These are phyloP conservation scores for Pythium rishiriense DNA, from an alignment of 352 stramenopile species.

Conservation along the genomic window DNA sequence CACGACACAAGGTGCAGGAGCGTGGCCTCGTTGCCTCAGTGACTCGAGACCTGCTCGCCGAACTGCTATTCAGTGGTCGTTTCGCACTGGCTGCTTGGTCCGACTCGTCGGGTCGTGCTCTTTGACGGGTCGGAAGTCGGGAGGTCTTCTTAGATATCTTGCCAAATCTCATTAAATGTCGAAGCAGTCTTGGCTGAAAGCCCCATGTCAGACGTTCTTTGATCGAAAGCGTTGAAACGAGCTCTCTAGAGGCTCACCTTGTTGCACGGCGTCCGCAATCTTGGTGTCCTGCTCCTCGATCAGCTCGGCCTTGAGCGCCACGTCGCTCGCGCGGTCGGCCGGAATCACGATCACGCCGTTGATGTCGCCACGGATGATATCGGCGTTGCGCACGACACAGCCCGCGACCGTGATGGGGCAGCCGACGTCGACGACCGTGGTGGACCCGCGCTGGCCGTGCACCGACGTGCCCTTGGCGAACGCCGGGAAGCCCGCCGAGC, in stretches of 20 bases:
- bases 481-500: conserved; percentile 60
- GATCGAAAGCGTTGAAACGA: conserved; percentile 80
- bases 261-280: conserved; percentile 73
- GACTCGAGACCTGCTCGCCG: neutral
- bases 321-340: conserved; percentile 62
- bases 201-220: conserved; percentile 59
- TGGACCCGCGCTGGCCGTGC: conserved; percentile 58
- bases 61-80: neutral
- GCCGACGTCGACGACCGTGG: conserved; percentile 69
- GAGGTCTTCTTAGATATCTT: conserved; percentile 33
- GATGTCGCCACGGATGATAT: conserved; percentile 82
- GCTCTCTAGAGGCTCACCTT: conserved; percentile 73
- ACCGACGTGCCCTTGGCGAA: conserved; percentile 77
- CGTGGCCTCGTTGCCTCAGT: neutral
- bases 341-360: conserved; percentile 84
- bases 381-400: conserved; percentile 73
- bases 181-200: conserved; percentile 41
- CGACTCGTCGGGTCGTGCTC: neutral
- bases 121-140: neutral
- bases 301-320: conserved; percentile 69
- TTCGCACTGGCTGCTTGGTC: neutral
- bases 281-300: conserved; percentile 84
- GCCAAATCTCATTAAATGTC: conserved; percentile 40
- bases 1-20: no score
- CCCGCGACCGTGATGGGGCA: conserved; percentile 65